These are phyloP conservation scores for Candida sp. DNA, from an alignment of 1,139 yeast genomes.

Conservation along the genomic window DNA sequence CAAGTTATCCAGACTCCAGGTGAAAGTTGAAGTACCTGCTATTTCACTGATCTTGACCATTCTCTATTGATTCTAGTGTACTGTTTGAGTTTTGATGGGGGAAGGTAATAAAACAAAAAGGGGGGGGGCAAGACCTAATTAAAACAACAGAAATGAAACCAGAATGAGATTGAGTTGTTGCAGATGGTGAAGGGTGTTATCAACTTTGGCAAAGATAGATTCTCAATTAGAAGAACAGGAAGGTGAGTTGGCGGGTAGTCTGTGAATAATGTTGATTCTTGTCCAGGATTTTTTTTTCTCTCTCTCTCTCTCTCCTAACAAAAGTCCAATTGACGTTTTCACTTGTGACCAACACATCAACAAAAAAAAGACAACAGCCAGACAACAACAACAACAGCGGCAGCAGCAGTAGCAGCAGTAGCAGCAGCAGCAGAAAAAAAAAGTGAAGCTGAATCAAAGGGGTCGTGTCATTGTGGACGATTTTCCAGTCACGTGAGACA, in stretches of 20 bases:
- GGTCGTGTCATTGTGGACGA: background rate
- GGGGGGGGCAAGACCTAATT: background rate
- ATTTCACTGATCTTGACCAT: constrained; percentile 91
- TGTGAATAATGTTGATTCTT: background rate
- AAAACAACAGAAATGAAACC: constrained; percentile 3
- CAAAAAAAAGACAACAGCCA: background rate
- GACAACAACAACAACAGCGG: background rate
- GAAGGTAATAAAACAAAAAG: background rate
- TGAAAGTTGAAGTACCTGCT: constrained; percentile 87
- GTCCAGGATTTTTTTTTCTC: background rate
- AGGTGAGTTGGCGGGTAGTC: background rate
- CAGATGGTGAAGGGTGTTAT: background rate
- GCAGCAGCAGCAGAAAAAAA: no score
- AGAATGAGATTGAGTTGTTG: background rate
- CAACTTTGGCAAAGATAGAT: background rate
- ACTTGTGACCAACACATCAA: constrained; percentile 14
- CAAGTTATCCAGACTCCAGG: constrained; percentile 84
- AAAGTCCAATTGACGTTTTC: background rate
- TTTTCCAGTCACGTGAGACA: background rate
- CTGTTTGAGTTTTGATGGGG: background rate
- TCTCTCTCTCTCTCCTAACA: background rate
- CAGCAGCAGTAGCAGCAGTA: background rate
- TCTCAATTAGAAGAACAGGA: background rate
- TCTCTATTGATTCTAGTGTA: constrained; percentile 1
- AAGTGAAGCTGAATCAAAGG: background rate